A percentile compares a stretch with the other conserved stretches of the same genome.
These are phyloP conservation scores for Taiozyma sp. DNA, from an alignment of 1,139 yeast genomes.

Conservation along the genomic window DNA sequence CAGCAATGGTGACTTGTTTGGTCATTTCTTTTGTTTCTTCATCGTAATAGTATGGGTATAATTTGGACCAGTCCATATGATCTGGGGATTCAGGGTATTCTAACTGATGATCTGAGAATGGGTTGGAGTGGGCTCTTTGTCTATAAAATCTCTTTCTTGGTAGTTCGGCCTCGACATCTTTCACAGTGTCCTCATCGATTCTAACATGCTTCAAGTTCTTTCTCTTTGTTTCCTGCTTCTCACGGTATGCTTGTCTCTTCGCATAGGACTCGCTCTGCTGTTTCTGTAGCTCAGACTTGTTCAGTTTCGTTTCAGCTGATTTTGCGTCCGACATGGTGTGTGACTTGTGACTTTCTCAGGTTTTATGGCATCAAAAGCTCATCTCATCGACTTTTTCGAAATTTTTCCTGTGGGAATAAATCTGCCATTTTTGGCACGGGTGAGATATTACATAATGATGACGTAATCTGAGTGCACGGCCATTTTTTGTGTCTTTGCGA, in stretches of 20 bases:
- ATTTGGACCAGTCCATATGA: constrained; percentile 79
- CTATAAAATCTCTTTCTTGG: constrained; percentile 87
- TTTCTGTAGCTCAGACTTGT: constrained; percentile 16
- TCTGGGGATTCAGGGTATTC: constrained; percentile 82
- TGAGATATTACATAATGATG: too few relatives aligned
- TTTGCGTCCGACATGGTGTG: background rate
- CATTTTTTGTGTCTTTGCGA: background rate
- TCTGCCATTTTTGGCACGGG: too few relatives aligned
- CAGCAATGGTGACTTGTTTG: constrained; percentile 79
- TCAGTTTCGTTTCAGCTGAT: constrained; percentile 1
- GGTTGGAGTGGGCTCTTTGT: constrained; percentile 97
- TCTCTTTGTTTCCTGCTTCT: constrained; percentile 26
- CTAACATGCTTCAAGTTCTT: constrained; percentile 30
- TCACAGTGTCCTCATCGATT: constrained; percentile 16
- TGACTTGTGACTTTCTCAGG: too few relatives aligned
- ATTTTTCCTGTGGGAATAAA: too few relatives aligned
- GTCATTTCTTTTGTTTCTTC: constrained; percentile 33
- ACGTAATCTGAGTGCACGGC: background rate
- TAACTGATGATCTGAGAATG: constrained; percentile 89
- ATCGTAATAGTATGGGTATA: constrained; percentile 59
- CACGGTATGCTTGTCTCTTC: constrained; percentile 30
- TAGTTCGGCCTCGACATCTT: constrained; percentile 33
- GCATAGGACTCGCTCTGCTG: constrained; percentile 17
- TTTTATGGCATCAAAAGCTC: background rate
- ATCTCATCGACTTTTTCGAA: background rate